Evolutionary conservation across 257 asterid genomes (phyloP), one percentile per base, ranked within the genome.

Genomic region (Lycium barbarum): DNA sequence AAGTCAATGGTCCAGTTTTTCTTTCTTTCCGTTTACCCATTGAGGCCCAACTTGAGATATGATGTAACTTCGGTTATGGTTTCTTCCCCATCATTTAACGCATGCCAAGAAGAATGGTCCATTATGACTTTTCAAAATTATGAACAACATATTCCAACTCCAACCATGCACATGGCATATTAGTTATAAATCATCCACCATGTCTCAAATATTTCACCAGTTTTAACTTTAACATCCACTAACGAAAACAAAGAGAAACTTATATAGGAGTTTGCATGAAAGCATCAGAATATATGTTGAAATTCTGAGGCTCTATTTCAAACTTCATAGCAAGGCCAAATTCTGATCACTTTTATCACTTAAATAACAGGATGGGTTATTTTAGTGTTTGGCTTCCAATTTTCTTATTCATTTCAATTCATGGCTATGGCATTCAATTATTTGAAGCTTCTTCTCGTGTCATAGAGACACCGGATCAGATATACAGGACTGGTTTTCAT

Each of bases 401-500:
- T 74, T 13, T 86, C 3, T 17, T 47, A 20, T 66, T 66, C 12
- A 76, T 76, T 9, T 11, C 79, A 47, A 0, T 88, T 17, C 53
- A 84, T 20, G 68, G 81, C 11, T 45, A 86, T 79, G 84, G 59
- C 13, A 70, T 83, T 55, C 79, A 7, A 57, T 26, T 66, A 66
- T 17, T 49, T 57, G 83, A 71, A 53, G 89, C 88, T 53, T 80
- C 88, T 58, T 85, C 83, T 45, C 38, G 4, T 12, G 65, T 43
- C 10, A 84, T n/a, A 81, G 67, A 63, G 36, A 84, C 61, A 85
- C 35, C 84, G 18, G 38, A 71, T 80, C 83, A 72, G 7, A 47
- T 86, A 58, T 76, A 89, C 65, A 85, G 90, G 47, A 88, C 92
- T 57, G 73, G 84, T 9, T 89, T 33, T 12, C 92, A 89, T 74